Conservation (phyloP, 208 protist genomes). For the Trichomonas gallinae region DNA sequence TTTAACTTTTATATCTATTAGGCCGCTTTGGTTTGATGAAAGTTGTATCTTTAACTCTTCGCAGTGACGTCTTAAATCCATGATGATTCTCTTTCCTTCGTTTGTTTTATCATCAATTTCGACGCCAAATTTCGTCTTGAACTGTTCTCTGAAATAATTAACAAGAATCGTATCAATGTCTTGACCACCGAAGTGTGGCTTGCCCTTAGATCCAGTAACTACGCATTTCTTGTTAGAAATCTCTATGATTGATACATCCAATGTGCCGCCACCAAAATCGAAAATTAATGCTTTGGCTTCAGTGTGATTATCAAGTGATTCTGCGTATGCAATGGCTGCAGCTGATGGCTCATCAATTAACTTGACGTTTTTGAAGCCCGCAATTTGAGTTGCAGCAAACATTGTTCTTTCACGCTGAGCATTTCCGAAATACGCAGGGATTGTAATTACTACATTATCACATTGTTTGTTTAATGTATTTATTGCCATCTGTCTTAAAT, state of each 20-base stretch:
- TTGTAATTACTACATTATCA: background rate
- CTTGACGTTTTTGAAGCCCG: constrained; percentile 43
- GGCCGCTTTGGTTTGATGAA: constrained; percentile 35
- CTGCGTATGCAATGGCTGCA: constrained; percentile 49
- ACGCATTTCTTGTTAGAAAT: background rate
- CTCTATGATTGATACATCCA: background rate
- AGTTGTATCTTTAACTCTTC: constrained; percentile 74
- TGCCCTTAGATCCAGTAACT: background rate
- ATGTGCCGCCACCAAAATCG: background rate
- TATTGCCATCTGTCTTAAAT: background rate
- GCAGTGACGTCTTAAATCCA: constrained; percentile 70
- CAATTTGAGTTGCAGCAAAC: background rate
- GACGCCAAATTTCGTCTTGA: constrained; percentile 37
- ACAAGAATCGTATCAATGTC: background rate
- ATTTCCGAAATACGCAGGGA: background rate
- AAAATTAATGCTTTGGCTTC: background rate
- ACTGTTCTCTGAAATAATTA: background rate
- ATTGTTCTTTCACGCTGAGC: background rate
- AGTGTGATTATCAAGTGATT: background rate
- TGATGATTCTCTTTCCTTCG: background rate
- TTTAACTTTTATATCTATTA: constrained; percentile 68
- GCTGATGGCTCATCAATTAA: constrained; percentile 62
- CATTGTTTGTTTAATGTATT: too few relatives aligned
- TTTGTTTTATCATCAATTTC: too few relatives aligned
- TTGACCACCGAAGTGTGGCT: background rate